Evolutionary conservation across 805 yeast genomes (phyloP).

Genomic region (Tetrapisispora pingtungensis): DNA sequence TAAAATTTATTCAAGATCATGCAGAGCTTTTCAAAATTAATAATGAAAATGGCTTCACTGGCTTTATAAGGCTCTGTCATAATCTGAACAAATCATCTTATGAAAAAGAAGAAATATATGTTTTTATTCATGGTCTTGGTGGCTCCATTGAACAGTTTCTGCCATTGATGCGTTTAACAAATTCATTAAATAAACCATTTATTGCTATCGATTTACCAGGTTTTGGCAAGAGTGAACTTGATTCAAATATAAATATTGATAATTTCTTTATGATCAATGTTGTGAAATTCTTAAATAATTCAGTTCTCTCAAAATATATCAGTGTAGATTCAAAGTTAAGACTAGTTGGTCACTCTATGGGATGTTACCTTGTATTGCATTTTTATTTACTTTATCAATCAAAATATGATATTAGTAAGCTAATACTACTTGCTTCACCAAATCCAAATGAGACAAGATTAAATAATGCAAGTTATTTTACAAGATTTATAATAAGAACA

Average conservation of each 20-base stretch:
- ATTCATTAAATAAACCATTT: constrained; percentile 53
- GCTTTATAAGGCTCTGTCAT: constrained; percentile 18
- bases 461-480: constrained; percentile 7
- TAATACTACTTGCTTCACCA: constrained; percentile 43
- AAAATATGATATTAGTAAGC: constrained; percentile 7
- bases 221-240: constrained; percentile 47
- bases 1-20: constrained; percentile 14
- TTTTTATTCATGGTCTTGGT: constrained; percentile 81
- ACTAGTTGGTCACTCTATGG: constrained; percentile 62
- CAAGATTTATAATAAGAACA: constrained; percentile 10
- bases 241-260: background rate
- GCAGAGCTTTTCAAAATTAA: constrained; percentile 7
- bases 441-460: constrained; percentile 16
- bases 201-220: constrained; percentile 81
- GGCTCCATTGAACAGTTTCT: constrained; percentile 85
- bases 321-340: background rate
- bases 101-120: constrained; percentile 33
- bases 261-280: constrained; percentile 15
- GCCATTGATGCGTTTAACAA: constrained; percentile 46
- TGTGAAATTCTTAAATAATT: constrained; percentile 1
- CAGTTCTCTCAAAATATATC: background rate
- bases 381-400: constrained; percentile 29
- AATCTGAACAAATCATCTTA: constrained; percentile 7
- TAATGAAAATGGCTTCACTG: background rate
- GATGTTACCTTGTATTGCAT: constrained; percentile 46